Evolutionary conservation across 768 basidiomycete species (phyloP).

Genomic region (Auriscalpium vulgare): DNA sequence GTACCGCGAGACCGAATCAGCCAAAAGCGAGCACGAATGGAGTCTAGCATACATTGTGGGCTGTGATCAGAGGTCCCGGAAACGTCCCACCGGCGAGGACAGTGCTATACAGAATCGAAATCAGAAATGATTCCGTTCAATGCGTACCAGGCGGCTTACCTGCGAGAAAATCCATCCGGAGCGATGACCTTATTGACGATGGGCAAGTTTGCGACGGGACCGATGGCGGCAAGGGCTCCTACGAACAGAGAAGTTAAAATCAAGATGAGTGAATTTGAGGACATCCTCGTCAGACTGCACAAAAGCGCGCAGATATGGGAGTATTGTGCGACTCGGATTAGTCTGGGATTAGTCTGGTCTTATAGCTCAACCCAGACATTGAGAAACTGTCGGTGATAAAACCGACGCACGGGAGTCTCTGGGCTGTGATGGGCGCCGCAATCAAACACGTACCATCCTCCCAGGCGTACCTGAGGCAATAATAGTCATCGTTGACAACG

Average conservation of each 20-base stretch:
- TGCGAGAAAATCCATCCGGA: background rate
- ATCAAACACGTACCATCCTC: too few relatives aligned
- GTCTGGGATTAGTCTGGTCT: too few relatives aligned
- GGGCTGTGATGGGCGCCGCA: too few relatives aligned
- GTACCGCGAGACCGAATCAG: background rate
- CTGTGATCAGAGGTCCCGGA: background rate
- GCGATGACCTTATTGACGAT: conserved; percentile 2
- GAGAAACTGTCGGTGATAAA: too few relatives aligned
- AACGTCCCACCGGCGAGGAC: conserved; percentile 1
- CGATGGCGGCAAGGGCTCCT: background rate
- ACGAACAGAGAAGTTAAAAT: background rate
- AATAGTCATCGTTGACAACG: too few relatives aligned
- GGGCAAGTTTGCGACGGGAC: background rate
- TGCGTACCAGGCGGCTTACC: background rate
- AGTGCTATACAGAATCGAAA: background rate
- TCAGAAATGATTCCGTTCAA: background rate
- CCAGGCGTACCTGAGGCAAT: too few relatives aligned
- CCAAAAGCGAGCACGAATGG: too few relatives aligned
- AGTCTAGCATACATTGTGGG: background rate
- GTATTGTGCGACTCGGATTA: too few relatives aligned
- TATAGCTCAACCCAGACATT: too few relatives aligned
- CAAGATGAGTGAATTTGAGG: background rate
- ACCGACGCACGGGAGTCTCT: too few relatives aligned
- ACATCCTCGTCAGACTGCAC: too few relatives aligned
- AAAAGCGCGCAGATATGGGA: too few relatives aligned